Evolutionary conservation across 106 monocot species (phyloP), one percentile per base, ranked within the genome.

Genomic region (Dactylorhiza incarnata): DNA sequence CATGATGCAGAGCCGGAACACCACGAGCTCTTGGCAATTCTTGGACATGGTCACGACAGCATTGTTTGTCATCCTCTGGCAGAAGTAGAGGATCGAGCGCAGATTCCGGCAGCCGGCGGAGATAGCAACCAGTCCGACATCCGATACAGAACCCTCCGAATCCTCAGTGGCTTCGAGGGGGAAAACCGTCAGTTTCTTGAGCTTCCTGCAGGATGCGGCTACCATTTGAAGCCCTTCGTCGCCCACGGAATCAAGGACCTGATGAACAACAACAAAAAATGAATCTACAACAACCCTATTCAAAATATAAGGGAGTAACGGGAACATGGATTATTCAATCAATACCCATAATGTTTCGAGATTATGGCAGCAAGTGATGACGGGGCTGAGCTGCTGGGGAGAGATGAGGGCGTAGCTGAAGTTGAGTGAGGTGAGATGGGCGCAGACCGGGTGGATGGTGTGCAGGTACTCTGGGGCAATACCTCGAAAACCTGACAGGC

Each of bases 1-100:
- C 89, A 95, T 95, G 44, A 95, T 95, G 62, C 95, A 95, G 49
- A 95, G 87, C 6, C 95, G 89, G 45, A 95, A 95, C 0, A 89
- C 86, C 15, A 78, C 83, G 4, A 95, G 82, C 19, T 95, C 92
- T 19, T 81, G 79, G 75, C 95, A 95, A 65, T 89, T 92, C 74
- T 78, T 82, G 23, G 92, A 92, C 89, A 95, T 92, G 49, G 92
- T 52, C 4, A 86, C 63, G 1, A 95, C 95, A 0, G 92, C 89
- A 16, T 78, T 78, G 83, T 95, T 95, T 0, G 92, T 95, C 95
- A 95, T 95, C 4, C 78, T 47, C n/a, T 89, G 87, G 70, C 95
- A 95, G 65, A 95, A 95, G 66, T 89, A 95, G 7, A 95, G 82
- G 49, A 95, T 89, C 2, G 89, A 95, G 6, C 78, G 85, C n/a